Evolutionary conservation across 164 flowering plant genomes (phyloP).

Genomic region (Macadamia tetraphylla): DNA sequence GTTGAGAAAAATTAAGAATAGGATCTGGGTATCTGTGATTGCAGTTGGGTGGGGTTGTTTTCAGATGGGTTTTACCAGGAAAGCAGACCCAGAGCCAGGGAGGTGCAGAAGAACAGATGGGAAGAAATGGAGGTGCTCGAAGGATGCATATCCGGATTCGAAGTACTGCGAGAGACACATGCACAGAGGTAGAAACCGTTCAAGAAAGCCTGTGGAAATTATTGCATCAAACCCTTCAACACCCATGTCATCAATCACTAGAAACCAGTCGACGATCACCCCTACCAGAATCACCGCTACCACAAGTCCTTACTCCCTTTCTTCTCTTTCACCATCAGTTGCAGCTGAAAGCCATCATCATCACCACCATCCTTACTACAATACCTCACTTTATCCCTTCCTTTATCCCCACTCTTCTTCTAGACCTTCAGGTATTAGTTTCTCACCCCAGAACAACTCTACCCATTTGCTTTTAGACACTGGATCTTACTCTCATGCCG

Average conservation of each 20-base stretch:
- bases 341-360: slow-evolving; percentile 19
- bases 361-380: slow-evolving; percentile 16
- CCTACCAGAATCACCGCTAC: slow-evolving; percentile 7
- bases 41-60: slow-evolving; percentile 73
- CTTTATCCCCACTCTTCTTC: slow-evolving; percentile 29
- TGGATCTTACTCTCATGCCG: slow-evolving; percentile 25
- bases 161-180: slow-evolving; percentile 92
- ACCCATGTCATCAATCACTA: slow-evolving; percentile 21
- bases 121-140: slow-evolving; percentile 89
- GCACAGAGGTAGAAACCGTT: slow-evolving; percentile 94
- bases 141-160: slow-evolving; percentile 75
- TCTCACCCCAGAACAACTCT: slow-evolving; percentile 26
- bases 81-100: slow-evolving; percentile 84
- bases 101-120: slow-evolving; percentile 95
- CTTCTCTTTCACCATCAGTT: slow-evolving; percentile 14
- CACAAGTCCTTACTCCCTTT: slow-evolving; percentile 11
- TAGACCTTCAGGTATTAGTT: slow-evolving; percentile 22
- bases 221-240: slow-evolving; percentile 13
- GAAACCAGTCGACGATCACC: slow-evolving; percentile 1
- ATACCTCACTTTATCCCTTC: slow-evolving; percentile 17
- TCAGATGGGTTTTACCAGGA: slow-evolving; percentile 67
- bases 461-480: slow-evolving; percentile 31
- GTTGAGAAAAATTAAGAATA: neutral
- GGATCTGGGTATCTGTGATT: slow-evolving; percentile 10
- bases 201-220: slow-evolving; percentile 97